A percentile compares a stretch with the other conserved stretches of the same genome.
Evolutionary conservation across 1,139 yeast species (phyloP).

Genomic region (Suhomyces kunorum): DNA sequence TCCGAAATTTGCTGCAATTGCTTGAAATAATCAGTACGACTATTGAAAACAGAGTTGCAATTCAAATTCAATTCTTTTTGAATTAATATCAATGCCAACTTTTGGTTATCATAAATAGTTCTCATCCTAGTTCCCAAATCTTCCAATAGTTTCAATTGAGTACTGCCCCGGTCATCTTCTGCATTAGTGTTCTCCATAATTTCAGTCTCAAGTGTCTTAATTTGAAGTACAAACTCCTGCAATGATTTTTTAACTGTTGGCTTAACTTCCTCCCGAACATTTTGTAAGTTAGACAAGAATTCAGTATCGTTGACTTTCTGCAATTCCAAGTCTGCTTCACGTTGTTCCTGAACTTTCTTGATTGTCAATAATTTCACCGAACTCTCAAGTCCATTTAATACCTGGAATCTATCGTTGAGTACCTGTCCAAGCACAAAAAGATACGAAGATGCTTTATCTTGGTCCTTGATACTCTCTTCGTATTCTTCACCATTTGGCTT

Average conservation of each 20-base stretch:
- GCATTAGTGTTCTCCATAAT: conserved; percentile 17
- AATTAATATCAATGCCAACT: conserved; percentile 36
- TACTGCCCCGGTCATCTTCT: conserved; percentile 9
- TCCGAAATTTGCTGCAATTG: conserved; percentile 87
- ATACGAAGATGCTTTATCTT: conserved; percentile 66
- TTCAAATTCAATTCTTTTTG: conserved; percentile 52
- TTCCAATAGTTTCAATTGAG: conserved; percentile 23
- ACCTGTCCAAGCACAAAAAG: conserved; percentile 61
- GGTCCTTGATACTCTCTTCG: conserved; percentile 67
- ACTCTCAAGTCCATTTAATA: conserved; percentile 29
- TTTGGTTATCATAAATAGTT: conserved; percentile 44
- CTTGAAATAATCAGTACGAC: conserved; percentile 76
- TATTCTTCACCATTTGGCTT: conserved; percentile 79
- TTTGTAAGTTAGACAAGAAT: conserved; percentile 34
- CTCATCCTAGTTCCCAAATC: conserved; percentile 28
- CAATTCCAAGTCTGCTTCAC: conserved; percentile 29
- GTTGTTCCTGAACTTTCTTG: conserved; percentile 27
- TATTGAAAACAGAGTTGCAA: conserved; percentile 70
- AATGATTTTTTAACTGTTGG: conserved; percentile 35
- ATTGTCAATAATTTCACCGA: conserved; percentile 24
- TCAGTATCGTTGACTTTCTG: conserved; percentile 30
- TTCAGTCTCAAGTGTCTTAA: conserved; percentile 28
- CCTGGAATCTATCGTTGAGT: conserved; percentile 54
- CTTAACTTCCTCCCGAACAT: conserved; percentile 26
- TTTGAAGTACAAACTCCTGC: conserved; percentile 31